Evolutionary conservation across 148 eudicot species (phyloP), one percentile per base, ranked within the genome.

Genomic region (Gaultheria prostrata): DNA sequence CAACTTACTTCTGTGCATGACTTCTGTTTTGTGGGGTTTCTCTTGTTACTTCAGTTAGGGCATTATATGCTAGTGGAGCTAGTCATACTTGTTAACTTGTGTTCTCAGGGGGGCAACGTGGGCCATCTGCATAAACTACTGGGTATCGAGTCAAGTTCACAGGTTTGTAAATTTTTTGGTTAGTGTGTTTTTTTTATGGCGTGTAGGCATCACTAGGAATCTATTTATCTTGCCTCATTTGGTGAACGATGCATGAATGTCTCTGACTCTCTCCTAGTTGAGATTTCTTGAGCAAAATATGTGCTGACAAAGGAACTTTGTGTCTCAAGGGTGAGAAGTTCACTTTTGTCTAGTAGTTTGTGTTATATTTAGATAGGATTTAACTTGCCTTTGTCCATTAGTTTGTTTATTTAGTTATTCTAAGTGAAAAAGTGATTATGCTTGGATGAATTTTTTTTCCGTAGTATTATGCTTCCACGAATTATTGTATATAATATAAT

Each of bases 121-220:
- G 98, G 94, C 69, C 98, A 97, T 93, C 90, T 97, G 84, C 99
- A 94, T 87, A 94, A 92, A 85, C 85, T 97, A 72, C 92, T 97
- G 57, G 80, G 90, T 76, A 93, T 97, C 48, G 98, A 86, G 63
- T 97, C 98, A 80, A 97, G 99, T 83, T 91, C 99, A 67, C 99
- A 97, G 99, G 99, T 97, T 89, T 88, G 84, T 39, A 73, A 45
- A 33, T 77, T 14, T 61, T 20, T 8, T 56, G 21, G 32, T 45
- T 51, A 17, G 21, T 43, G 33, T 48, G 21, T 30, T 56, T 57
- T 72, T 30, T 28, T 39, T 28, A 30, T 56, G 57, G 11, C 76
- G 49, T 74, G 50, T 24, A 17, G 67, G 39, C 46, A 21, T 8
- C 53, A n/a, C 35, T 32, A 50, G 71, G 57, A 28, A 26, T 15